Base-by-base conservation (phyloP, 345 rosid genomes). In the Brassica cretica region DNA sequence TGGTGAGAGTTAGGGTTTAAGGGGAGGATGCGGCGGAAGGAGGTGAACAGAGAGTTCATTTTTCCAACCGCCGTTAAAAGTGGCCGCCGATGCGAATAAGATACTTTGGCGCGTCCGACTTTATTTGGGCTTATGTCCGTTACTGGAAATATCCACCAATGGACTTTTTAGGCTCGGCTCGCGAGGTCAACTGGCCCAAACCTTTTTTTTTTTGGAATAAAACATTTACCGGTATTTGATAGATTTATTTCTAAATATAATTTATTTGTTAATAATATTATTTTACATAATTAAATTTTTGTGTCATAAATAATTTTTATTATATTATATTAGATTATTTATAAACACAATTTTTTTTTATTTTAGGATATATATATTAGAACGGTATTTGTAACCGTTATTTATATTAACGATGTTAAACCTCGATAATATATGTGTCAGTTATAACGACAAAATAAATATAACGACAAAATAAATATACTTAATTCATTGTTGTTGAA, bases 1-100 rank as follows among this genome's bases (percentile, higher is more conserved):
- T 9, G 74, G 66, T 21, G 80, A 62, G 66, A 15, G 30, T 25
- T 77, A 64, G 78, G 85, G 70, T 62, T 79, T 63, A 75, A 63
- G 60, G 71, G 53, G 60, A 53, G 67, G 70, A 24, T 60, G 30
- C 84, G 78, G 51, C 68, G 76, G 61, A 63, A 11, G 56, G 73
- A 53, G 77, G 15, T 33, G 72, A 77, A 74, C 77, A 76, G 66
- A 66, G 29, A 64, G 77, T 77, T 81, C 89, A 86, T 78, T 84
- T 49, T 64, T 64, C 55, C 46, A 53, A 66, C 71, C 71, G 78
- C 51, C 78, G 74, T 62, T 46, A 25, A 29, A 46, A 16, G 65
- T 51, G 44, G 24, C 64, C 58, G 82, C 51, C 74, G 78, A 62
- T 3, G 18, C 30, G 64, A 35, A 1, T 73, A 79, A 32, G 49